phyloP scores from a whole-genome alignment of 2,329 filamentous ascomycete genomes.

The Aspergillus uvarum region DNA sequence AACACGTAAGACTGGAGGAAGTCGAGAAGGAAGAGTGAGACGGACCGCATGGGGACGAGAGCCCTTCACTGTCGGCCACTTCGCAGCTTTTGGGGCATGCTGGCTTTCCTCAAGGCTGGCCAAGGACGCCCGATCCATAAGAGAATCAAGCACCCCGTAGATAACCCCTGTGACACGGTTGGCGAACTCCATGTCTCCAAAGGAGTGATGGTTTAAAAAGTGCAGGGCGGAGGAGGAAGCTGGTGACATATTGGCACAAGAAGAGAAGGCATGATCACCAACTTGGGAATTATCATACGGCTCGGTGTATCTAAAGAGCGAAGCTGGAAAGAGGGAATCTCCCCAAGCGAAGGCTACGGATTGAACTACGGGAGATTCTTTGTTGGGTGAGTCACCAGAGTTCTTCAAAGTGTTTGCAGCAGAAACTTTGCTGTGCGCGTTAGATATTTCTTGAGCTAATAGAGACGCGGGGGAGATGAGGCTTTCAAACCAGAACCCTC shows the following conservation, averaged over 20 bases:
- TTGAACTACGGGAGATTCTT: neutral
- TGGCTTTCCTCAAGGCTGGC: constrained; percentile 17
- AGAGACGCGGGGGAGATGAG: neutral
- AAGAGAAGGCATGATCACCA: neutral
- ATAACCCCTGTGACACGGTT: constrained; percentile 14
- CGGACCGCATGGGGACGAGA: neutral
- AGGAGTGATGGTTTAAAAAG: neutral
- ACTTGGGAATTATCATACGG: neutral
- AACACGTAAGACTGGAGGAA: neutral
- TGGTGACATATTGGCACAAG: neutral
- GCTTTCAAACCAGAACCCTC: neutral
- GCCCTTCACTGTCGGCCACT: neutral
- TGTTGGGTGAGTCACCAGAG: neutral
- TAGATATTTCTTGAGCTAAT: neutral
- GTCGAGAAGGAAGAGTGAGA: neutral
- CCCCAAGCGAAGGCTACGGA: neutral
- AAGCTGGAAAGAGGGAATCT: neutral
- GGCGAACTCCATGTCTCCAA: constrained; percentile 8
- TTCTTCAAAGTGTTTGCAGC: neutral
- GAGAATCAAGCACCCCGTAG: constrained; percentile 14
- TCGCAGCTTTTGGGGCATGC: constrained; percentile 25
- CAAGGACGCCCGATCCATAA: constrained; percentile 11
- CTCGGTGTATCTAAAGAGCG: neutral
- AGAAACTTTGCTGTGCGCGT: neutral
- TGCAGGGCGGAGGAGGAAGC: neutral